Evolutionary conservation across 257 asterid species (phyloP).

Genomic region (Ehretia macrophylla): DNA sequence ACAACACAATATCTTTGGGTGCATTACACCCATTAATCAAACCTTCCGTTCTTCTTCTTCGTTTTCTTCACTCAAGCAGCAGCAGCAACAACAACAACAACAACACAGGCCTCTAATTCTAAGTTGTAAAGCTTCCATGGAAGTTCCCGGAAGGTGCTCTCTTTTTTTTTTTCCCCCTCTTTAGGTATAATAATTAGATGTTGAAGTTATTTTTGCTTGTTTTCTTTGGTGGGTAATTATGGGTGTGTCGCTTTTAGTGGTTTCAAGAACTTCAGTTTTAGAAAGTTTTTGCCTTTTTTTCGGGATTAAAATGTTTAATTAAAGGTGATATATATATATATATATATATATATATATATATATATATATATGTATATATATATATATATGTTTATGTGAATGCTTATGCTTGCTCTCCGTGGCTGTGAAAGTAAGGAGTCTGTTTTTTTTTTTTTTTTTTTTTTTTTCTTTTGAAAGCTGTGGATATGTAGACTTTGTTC

Average conservation of each 20-base stretch:
- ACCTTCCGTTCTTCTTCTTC: not conserved
- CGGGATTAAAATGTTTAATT: too few relatives aligned
- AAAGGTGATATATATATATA: too few relatives aligned
- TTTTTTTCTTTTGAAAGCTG: too few relatives aligned
- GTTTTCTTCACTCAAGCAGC: not conserved
- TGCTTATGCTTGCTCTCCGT: too few relatives aligned
- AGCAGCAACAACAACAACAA: not conserved
- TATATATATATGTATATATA: too few relatives aligned
- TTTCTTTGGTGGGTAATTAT: not conserved
- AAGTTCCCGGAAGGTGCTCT: not conserved
- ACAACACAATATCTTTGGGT: not conserved
- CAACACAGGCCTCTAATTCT: not conserved
- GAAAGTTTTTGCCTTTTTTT: too few relatives aligned
- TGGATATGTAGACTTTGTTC: too few relatives aligned
- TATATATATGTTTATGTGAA: too few relatives aligned
- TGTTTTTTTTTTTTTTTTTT: too few relatives aligned
- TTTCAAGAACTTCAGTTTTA: too few relatives aligned
- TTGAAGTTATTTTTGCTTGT: not conserved
- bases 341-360: too few relatives aligned
- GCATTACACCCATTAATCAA: not conserved
- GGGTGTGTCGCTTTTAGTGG: not conserved
- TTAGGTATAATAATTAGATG: not conserved
- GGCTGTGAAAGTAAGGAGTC: too few relatives aligned
- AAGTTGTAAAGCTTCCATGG: conserved; percentile 1
- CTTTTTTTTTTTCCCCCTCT: not conserved